Base-by-base conservation (phyloP, 495 filamentous ascomycete species). In the Penicillium steckii region DNA sequence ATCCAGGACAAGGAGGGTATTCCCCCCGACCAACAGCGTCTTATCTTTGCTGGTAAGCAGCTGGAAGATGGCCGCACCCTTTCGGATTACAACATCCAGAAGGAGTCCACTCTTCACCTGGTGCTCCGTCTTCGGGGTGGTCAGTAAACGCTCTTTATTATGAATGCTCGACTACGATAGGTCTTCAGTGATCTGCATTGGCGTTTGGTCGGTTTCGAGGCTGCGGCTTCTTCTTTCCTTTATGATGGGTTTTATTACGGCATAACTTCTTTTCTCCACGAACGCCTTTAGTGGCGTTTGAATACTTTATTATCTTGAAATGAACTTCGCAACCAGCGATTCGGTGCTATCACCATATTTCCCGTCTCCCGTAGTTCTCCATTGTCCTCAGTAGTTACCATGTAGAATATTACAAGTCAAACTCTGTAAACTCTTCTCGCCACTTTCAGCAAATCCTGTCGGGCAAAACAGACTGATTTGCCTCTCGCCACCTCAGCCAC, bases 1-100 rank as follows among this genome's bases (percentile, higher is more conserved):
- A 95, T 95, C 46, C 90, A 95, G 69, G 90, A 91, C 64, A 95
- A 94, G 80, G 89, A 94, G 69, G 89, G 89, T 43, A 94, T 94
- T 48, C 89, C 89, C 30, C 89, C 90, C 29, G 89, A 94, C 68
- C 89, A 94, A 71, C 89, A 92, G 73, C 86, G 89, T 66, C 77
- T 94, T 55, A 94, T 94, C 74, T 94, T 94, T 63, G 89, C 89
- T 70, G 89, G 89, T 61, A 94, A 94, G 80, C 89, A 94, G 76
- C 71, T 95, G 55, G 90, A 95, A 66, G 90, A 95, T 69, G 90
- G 90, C 4, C 80, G 86, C 41, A 90, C 89, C 4, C 73, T 94
- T 46, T 88, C 85, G 46, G 90, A 95, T 65, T 95, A 95, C 82
- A 95, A 95, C 73, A 95, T 95, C 60, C 90, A 95, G 78, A 94